Base-by-base conservation (phyloP, 257 asterid species). In the Cynanchum wilfordii region DNA sequence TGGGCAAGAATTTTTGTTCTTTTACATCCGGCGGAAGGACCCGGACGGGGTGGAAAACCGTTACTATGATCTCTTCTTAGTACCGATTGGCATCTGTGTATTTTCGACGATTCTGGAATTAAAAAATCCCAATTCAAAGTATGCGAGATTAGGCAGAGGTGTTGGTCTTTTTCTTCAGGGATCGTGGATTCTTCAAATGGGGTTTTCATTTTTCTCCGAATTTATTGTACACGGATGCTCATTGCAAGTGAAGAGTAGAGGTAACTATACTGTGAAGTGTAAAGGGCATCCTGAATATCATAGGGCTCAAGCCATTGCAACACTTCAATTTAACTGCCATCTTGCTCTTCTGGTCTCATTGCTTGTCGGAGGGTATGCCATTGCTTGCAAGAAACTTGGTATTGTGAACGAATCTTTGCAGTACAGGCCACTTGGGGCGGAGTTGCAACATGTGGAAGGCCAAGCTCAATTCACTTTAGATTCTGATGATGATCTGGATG, bases 161-260 rank as follows among this genome's bases (percentile, higher is more conserved):
- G 54, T 94, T 59, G 99, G 98, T 71, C 71, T 94, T 69, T 79
- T 86, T 65, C 72, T 86, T 29, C 96, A 94, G 79, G 99, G 99
- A 12, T 79, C 84, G 87, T 94, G 99, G 99, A 82, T 82, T 75
- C 79, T 94, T 73, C 99, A 94, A 70, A 94, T 94, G 98, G 99
- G 99, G 3, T 86, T 91, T 73, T 87, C 99, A 7, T 88, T 94
- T 77, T 87, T 82, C 90, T 82, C 98, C 22, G 91, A 84, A 50
- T 59, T 85, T 6, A 47, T 71, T 81, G 80, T 87, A 0, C 77
- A 81, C n/a, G 99, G 99, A 24, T 94, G 99, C 72, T 66, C 79
- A 69, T 82, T 94, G 89, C 88, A 85, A 47, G 85, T 81, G 59
- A 89, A 80, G 84, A 91, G 98, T 79, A 85, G 96, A 78, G 99